These are phyloP conservation scores for Xerocomellus intermedius DNA, from an alignment of 768 basidiomycete species.

Conservation along the genomic window DNA sequence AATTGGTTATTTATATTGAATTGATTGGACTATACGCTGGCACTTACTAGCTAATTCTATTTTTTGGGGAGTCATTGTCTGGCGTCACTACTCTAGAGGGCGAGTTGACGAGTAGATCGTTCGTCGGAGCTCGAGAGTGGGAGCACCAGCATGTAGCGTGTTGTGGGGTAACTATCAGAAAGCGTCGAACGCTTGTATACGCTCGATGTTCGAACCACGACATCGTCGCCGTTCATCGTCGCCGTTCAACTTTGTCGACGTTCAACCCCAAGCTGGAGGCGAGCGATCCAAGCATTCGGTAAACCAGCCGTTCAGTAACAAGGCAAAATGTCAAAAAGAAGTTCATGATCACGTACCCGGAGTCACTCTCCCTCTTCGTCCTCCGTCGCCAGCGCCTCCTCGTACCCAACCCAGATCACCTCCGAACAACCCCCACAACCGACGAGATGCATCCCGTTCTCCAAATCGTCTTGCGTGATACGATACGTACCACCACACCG, in stretches of 20 bases:
- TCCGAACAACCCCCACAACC: conserved; percentile 79
- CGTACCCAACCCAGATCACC: conserved; percentile 83
- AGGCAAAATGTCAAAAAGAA: not conserved
- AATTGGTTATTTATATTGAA: not conserved
- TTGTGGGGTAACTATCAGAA: not conserved
- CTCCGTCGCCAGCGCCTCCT: conserved; percentile 39
- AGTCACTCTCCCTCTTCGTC: conserved; percentile 15
- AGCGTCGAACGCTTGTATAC: not conserved
- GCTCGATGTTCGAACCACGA: not conserved
- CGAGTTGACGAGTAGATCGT: not conserved
- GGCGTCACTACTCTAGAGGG: not conserved
- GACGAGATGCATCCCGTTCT: conserved; percentile 68
- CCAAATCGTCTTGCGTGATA: conserved; percentile 59
- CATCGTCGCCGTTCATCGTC: too few species aligned
- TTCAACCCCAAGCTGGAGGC: too few species aligned
- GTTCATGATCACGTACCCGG: not conserved
- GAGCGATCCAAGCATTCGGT: not conserved
- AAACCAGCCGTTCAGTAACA: not conserved
- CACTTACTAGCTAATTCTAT: not conserved
- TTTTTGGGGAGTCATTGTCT: not conserved
- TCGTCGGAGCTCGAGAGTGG: not conserved
- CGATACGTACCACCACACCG: conserved; percentile 71
- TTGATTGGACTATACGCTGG: not conserved
- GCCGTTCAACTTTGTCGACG: not conserved
- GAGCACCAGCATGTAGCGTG: not conserved